Conservation (phyloP, 176 grass and related monocot genomes). For the sorghum (Sorghum bicolor) region DNA sequence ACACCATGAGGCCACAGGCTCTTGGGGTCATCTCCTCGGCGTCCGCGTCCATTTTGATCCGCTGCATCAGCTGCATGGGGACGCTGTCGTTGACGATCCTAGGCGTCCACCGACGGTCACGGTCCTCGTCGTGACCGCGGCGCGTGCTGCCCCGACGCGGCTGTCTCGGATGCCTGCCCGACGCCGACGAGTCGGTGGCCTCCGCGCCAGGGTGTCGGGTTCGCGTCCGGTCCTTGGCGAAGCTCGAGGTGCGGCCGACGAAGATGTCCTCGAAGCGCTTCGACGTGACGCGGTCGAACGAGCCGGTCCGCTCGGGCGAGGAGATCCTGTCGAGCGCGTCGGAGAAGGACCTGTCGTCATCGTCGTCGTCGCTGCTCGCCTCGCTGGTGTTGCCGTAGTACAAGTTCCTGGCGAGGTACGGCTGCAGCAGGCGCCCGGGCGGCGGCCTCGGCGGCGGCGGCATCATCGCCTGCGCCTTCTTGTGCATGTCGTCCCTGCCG, state of each 20-base stretch:
- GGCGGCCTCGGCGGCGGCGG: slow-evolving; percentile 55
- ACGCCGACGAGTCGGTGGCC: slow-evolving; percentile 38
- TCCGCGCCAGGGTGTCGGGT: slow-evolving; percentile 17
- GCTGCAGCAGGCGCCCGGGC: slow-evolving; percentile 42
- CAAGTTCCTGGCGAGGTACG: slow-evolving; percentile 11
- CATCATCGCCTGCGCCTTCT: slow-evolving; percentile 21
- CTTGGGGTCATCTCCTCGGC: slow-evolving; percentile 52
- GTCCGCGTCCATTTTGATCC: slow-evolving; percentile 31
- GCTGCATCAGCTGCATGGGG: slow-evolving; percentile 30
- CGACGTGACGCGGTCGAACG: slow-evolving; percentile 57
- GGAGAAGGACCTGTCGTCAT: slow-evolving; percentile 53
- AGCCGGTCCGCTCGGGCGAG: slow-evolving; percentile 56
- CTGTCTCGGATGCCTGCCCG: slow-evolving; percentile 23
- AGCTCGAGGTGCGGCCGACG: slow-evolving; percentile 45
- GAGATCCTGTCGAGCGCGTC: slow-evolving; percentile 69
- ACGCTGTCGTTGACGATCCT: not conserved
- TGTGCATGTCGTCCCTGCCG: not conserved
- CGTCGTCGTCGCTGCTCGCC: slow-evolving; percentile 53
- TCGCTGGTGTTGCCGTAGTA: slow-evolving; percentile 43
- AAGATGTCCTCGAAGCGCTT: slow-evolving; percentile 65
- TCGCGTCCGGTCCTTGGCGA: slow-evolving; percentile 59
- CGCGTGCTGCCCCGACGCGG: slow-evolving; percentile 17
- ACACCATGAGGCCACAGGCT: slow-evolving; percentile 83
- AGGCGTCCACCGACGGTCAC: not conserved
- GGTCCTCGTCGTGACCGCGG: slow-evolving; percentile 10